Percentiles rank a stretch among this genome's conserved stretches.
Evolutionary conservation across 305 asterid genomes (phyloP).

Genomic region (Fraxinus dipetala): DNA sequence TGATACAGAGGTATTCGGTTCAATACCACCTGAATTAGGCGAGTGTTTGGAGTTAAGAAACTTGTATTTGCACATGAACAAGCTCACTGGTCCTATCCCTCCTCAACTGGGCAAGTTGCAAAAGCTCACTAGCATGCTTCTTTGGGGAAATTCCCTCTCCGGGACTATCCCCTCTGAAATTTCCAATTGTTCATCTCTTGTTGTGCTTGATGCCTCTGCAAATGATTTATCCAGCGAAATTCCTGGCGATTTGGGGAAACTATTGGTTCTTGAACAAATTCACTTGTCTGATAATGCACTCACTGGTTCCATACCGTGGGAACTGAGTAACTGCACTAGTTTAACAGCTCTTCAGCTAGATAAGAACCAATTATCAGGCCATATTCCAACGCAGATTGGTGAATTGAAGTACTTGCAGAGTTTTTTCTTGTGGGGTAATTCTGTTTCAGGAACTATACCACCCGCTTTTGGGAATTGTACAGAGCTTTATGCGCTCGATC

Average conservation of each 20-base stretch:
- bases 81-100: conserved; percentile 73
- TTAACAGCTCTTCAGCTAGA: conserved; percentile 79
- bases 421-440: conserved; percentile 81
- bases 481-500: conserved; percentile 82
- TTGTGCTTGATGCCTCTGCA: conserved; percentile 74
- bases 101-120: conserved; percentile 59
- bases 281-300: conserved; percentile 79
- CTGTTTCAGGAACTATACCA: conserved; percentile 76
- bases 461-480: conserved; percentile 69
- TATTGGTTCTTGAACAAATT: conserved; percentile 64
- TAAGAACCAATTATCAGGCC: conserved; percentile 69
- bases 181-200: conserved; percentile 66
- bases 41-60: conserved; percentile 59
- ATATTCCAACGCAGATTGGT: conserved; percentile 63
- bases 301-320: conserved; percentile 56
- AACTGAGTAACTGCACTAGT: conserved; percentile 69
- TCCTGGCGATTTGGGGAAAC: conserved; percentile 64
- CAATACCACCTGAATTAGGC: conserved; percentile 75
- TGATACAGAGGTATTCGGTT: conserved; percentile 70
- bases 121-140: conserved; percentile 71
- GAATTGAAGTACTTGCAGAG: conserved; percentile 70
- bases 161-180: conserved; percentile 60
- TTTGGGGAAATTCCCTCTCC: conserved; percentile 76
- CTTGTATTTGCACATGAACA: conserved; percentile 77
- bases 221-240: conserved; percentile 70